Conservation (phyloP, 129 eudicot genomes). For the Logfia minima region DNA sequence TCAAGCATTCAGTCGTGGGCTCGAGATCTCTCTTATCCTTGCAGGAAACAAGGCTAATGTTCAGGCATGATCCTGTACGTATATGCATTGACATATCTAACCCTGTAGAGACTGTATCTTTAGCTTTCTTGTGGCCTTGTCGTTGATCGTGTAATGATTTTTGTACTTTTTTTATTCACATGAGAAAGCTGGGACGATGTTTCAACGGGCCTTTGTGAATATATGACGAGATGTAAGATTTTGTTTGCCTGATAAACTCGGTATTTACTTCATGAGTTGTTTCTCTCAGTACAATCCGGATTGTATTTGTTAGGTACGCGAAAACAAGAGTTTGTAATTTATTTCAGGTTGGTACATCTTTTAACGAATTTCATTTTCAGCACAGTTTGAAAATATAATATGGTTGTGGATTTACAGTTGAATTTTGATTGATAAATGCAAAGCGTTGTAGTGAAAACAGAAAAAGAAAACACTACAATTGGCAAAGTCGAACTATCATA, state of each 20-base stretch:
- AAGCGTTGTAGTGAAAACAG: not conserved
- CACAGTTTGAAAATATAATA: not conserved
- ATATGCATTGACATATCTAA: constrained; percentile 2
- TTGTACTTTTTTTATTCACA: constrained; percentile 8
- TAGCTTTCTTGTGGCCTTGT: not conserved
- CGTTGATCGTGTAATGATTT: not conserved
- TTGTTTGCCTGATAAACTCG: not conserved
- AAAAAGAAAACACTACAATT: not conserved
- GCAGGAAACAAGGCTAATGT: constrained; percentile 99
- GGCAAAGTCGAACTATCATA: not conserved
- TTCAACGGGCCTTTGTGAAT: constrained; percentile 23
- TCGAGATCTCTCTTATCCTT: constrained; percentile 92
- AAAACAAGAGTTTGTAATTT: not conserved
- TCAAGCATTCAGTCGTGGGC: constrained; percentile 98
- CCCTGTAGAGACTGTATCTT: constrained; percentile 10
- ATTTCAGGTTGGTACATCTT: not conserved
- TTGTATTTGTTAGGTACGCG: not conserved
- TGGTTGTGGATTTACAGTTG: too few relatives aligned
- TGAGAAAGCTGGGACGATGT: not conserved
- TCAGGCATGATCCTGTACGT: constrained; percentile 32
- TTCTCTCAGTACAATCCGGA: not conserved
- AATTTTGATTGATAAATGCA: not conserved
- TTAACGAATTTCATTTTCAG: not conserved
- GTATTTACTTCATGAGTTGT: not conserved
- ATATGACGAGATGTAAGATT: constrained; percentile 17